phyloP scores from a whole-genome alignment of 2,329 filamentous ascomycete genomes.

The Exophiala dermatitidis region DNA sequence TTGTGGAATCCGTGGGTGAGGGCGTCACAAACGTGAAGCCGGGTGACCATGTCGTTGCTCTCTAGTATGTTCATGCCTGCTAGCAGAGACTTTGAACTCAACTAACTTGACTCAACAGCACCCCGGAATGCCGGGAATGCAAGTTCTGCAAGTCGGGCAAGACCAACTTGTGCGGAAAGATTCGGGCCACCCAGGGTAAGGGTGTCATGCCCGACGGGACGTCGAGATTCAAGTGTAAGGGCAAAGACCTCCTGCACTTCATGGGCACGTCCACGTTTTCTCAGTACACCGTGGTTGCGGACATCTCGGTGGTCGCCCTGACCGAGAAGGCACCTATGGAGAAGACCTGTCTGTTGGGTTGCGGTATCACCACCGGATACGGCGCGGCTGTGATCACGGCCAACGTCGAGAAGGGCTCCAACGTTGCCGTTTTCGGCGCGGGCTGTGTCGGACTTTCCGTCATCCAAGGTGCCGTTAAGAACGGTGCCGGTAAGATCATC shows the following conservation, averaged over 20 bases:
- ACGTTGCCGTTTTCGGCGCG: constrained; percentile 85
- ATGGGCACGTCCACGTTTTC: constrained; percentile 99
- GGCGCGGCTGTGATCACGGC: constrained; percentile 91
- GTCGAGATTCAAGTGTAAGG: constrained; percentile 87
- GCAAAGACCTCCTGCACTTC: constrained; percentile 93
- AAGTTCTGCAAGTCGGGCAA: constrained; percentile 99
- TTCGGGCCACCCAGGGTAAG: constrained; percentile 89
- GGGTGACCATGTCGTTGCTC: constrained; percentile 83
- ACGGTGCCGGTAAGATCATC: constrained; percentile 60
- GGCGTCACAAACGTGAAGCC: constrained; percentile 90
- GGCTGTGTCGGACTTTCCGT: constrained; percentile 94
- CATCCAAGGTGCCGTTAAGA: constrained; percentile 84
- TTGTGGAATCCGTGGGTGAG: constrained; percentile 89
- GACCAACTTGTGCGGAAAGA: constrained; percentile 98
- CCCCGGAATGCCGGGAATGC: constrained; percentile 93
- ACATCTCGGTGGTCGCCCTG: constrained; percentile 95
- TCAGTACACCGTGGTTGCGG: constrained; percentile 96
- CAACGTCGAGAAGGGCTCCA: constrained; percentile 81
- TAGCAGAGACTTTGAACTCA: neutral
- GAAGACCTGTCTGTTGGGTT: constrained; percentile 89
- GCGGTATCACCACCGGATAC: constrained; percentile 97
- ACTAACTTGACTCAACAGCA: constrained; percentile 50
- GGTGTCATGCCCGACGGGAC: constrained; percentile 98
- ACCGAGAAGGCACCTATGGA: constrained; percentile 89
- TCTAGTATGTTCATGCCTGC: constrained; percentile 56